These are phyloP conservation scores for Plasmodium adleri DNA, from an alignment of 169 alveolate species.

Conservation along the genomic window DNA sequence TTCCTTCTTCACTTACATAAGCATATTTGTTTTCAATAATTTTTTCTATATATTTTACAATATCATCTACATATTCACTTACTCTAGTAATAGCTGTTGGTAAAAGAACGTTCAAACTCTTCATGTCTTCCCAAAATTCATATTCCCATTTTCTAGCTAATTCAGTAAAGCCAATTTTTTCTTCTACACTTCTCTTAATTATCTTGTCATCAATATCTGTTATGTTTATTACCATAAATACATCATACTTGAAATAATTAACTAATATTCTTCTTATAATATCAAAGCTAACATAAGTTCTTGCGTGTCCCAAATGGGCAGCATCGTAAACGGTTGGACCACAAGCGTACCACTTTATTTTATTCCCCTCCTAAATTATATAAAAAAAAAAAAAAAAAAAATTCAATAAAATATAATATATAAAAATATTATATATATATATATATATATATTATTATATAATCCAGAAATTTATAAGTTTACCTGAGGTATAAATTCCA, in stretches of 20 bases:
- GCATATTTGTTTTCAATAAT: slow-evolving; percentile 95
- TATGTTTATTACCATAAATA: slow-evolving; percentile 96
- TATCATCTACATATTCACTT: slow-evolving; percentile 96
- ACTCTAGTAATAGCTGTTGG: slow-evolving; percentile 97
- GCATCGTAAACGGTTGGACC: slow-evolving; percentile 98
- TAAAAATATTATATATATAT: slow-evolving; percentile 2
- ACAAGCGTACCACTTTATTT: slow-evolving; percentile 93
- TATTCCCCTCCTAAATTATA: slow-evolving; percentile 83
- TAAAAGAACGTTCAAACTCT: slow-evolving; percentile 91
- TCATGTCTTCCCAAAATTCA: slow-evolving; percentile 93
- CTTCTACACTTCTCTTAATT: slow-evolving; percentile 87
- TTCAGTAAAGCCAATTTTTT: slow-evolving; percentile 84
- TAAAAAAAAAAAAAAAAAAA: slow-evolving; percentile 9
- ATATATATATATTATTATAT: not conserved
- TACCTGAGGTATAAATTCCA: slow-evolving; percentile 87
- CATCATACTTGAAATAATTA: slow-evolving; percentile 97
- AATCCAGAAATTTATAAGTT: slow-evolving; percentile 5
- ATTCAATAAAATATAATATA: not conserved
- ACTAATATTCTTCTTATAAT: slow-evolving; percentile 94
- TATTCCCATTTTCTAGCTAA: slow-evolving; percentile 94
- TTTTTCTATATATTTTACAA: slow-evolving; percentile 91
- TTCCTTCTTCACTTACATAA: slow-evolving; percentile 95
- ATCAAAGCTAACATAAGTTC: slow-evolving; percentile 97
- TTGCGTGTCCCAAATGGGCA: slow-evolving; percentile 99
- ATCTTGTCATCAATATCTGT: slow-evolving; percentile 99